Base-by-base conservation (phyloP, 352 stramenopile species). In the Sclerospora graminicola region DNA sequence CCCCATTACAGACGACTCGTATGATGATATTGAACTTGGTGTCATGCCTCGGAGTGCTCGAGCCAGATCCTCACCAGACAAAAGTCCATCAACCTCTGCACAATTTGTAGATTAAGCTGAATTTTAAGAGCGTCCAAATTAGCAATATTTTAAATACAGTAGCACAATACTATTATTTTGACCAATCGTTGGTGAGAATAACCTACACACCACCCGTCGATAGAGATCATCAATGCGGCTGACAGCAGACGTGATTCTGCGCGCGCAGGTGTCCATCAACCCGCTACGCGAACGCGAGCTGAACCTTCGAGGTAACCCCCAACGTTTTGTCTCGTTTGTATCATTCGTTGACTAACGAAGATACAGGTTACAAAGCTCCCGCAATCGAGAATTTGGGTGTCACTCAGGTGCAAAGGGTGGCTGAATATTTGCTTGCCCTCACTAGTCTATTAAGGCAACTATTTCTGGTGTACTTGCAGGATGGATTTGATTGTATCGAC, bases 401-500 rank as follows among this genome's bases (percentile, higher is more conserved):
- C 42, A 94, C 82, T 29, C 87, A 94, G 70, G 81, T 89, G 50
- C 37, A 50, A 35, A 15, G 21, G 18, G 28, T 34, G 8, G 7
- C 24, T 33, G 32, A 1, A 8, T 24, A 8, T 16, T 28, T 40
- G 34, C 14, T 28, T 27, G 9, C 7, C 19, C 3, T 16, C 16
- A 19, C 11, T 8, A 16, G 18, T 41, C 16, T 20, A 10, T 40
- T 28, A 27, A 20, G 23, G 5, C 6, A 15, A 28, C 13, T 20
- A 3, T 16, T 13, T 29, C 13, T 23, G 19, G 10, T 41, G 34
- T 23, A 11, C 13, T 23, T 30, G 11, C 45, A 95, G 82, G 86
- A 97, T 54, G 81, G 86, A 11, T 97, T 95, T 42, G 90, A 97
- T 63, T 95, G 84, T 53, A 84, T 97, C 29, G 90, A 97, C 49